Percentiles rank a stretch among this genome's conserved stretches.
Evolutionary conservation across 495 filamentous ascomycete genomes (phyloP).

Genomic region (Hypoxylon fragiforme): DNA sequence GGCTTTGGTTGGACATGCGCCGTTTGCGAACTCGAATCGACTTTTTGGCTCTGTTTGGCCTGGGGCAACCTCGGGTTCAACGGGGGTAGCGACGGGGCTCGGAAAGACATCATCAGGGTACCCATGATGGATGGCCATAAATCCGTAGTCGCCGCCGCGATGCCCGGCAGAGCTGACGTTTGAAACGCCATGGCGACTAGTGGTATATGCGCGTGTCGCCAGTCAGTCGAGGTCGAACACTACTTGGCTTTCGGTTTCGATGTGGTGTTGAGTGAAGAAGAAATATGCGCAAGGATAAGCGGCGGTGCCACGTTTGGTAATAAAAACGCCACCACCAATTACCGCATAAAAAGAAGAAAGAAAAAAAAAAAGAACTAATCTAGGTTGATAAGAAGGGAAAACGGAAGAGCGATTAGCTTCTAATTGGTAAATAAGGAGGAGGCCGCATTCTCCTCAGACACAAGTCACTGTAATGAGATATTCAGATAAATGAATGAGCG

Average conservation of each 20-base stretch:
- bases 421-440: slow-evolving; percentile 23
- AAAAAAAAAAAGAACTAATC: slow-evolving; percentile 3
- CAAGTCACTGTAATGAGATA: not conserved
- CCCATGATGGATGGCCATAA: slow-evolving; percentile 60
- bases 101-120: slow-evolving; percentile 50
- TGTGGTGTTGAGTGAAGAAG: not conserved
- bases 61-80: slow-evolving; percentile 10
- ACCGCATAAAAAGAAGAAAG: not conserved
- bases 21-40: slow-evolving; percentile 16
- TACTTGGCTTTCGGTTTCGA: not conserved
- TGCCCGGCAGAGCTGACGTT: slow-evolving; percentile 43
- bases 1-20: slow-evolving; percentile 8
- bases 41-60: slow-evolving; percentile 9
- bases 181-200: slow-evolving; percentile 37
- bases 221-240: slow-evolving; percentile 2
- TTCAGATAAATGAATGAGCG: not conserved
- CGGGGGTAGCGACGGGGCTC: slow-evolving; percentile 19
- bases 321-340: slow-evolving; percentile 9
- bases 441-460: slow-evolving; percentile 27
- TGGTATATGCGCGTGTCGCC: slow-evolving; percentile 7
- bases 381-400: not conserved
- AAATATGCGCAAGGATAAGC: slow-evolving; percentile 13
- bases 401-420: slow-evolving; percentile 27
- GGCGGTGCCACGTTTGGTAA: not conserved
- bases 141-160: slow-evolving; percentile 55